These are phyloP conservation scores for Eremothecium gossypii DNA, from an alignment of 1,139 yeast species.

Conservation along the genomic window DNA sequence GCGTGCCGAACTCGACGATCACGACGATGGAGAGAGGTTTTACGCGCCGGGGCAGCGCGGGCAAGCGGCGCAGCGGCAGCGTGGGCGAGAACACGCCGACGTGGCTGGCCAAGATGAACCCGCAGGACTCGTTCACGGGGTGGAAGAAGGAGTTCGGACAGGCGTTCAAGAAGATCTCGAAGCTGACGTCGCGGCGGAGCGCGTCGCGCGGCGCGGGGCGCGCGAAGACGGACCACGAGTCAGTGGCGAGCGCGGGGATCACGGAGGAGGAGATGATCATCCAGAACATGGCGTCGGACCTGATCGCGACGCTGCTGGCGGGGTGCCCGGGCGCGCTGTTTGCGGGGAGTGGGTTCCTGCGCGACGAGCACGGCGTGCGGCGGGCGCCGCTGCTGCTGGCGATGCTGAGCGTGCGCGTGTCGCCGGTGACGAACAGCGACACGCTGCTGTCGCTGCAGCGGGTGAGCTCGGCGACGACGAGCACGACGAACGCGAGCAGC, in stretches of 20 bases:
- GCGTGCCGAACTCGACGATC: slow-evolving; percentile 21
- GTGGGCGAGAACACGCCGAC: slow-evolving; percentile 9
- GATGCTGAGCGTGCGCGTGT: slow-evolving; percentile 57
- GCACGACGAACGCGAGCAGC: slow-evolving; percentile 10
- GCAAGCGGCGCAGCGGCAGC: not conserved
- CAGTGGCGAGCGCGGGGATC: slow-evolving; percentile 3
- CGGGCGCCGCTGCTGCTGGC: slow-evolving; percentile 77
- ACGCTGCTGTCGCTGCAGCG: slow-evolving; percentile 5
- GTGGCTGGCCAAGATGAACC: slow-evolving; percentile 6
- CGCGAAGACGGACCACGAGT: slow-evolving; percentile 2
- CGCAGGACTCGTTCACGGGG: slow-evolving; percentile 15
- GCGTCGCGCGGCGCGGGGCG: slow-evolving; percentile 1
- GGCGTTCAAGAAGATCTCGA: slow-evolving; percentile 24
- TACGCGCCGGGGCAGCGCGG: not conserved
- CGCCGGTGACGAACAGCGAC: slow-evolving; percentile 31
- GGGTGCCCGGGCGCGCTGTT: slow-evolving; percentile 78
- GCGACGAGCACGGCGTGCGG: slow-evolving; percentile 68
- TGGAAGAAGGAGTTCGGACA: slow-evolving; percentile 27
- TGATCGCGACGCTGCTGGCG: slow-evolving; percentile 53
- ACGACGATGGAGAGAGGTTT: not conserved
- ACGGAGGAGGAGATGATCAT: slow-evolving; percentile 19
- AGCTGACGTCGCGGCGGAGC: slow-evolving; percentile 12
- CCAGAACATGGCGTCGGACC: slow-evolving; percentile 47
- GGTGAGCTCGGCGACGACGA: not conserved
- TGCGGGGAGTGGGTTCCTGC: slow-evolving; percentile 63